Conservation (phyloP, 495 filamentous ascomycete species). For the Penicillium fimorum region DNA sequence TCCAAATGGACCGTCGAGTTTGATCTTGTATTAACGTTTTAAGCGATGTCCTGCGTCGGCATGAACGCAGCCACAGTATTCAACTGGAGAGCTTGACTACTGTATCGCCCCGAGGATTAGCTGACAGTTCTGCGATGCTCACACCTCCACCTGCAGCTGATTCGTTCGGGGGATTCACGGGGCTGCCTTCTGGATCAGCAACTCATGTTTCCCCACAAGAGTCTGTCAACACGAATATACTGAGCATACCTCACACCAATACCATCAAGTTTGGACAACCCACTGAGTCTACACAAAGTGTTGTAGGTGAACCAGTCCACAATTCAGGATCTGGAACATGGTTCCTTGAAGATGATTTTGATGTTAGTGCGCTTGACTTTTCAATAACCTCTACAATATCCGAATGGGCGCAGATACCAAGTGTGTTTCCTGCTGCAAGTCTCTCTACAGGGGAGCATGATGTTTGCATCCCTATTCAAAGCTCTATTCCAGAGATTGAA, state of each 20-base stretch:
- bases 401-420: slow-evolving; percentile 27
- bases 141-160: neutral
- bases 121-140: neutral
- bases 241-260: neutral
- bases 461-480: slow-evolving; percentile 8
- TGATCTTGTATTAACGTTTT: neutral
- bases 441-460: neutral
- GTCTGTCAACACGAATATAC: neutral
- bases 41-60: slow-evolving; percentile 30
- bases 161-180: neutral
- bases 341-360: slow-evolving; percentile 28
- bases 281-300: neutral
- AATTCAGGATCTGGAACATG: slow-evolving; percentile 18
- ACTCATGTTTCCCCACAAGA: neutral
- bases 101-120: neutral
- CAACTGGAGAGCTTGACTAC: neutral
- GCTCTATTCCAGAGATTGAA: slow-evolving; percentile 1
- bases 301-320: neutral
- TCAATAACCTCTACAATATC: slow-evolving; percentile 25
- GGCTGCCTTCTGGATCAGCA: neutral
- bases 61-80: slow-evolving; percentile 21
- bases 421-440: neutral
- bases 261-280: neutral
- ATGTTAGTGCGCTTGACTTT: slow-evolving; percentile 27
- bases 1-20: neutral